Conservation (phyloP, 1,284 basidiomycete species). For the Leccinum ponderosum region DNA sequence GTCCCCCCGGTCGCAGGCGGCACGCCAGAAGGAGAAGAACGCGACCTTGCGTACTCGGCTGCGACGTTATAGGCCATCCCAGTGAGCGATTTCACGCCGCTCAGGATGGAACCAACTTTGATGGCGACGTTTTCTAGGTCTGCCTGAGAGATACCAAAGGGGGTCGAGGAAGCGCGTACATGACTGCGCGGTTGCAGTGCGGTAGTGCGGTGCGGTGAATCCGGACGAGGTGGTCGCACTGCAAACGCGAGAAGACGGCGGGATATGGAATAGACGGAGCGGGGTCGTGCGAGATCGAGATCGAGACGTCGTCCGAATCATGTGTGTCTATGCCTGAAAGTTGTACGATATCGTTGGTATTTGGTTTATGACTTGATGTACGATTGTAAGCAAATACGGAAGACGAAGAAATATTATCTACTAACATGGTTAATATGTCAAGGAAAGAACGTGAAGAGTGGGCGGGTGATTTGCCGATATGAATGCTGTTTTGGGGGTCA, state of each 20-base stretch:
- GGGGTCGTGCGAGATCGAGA: slow-evolving; percentile 19
- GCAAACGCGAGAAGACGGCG: slow-evolving; percentile 64
- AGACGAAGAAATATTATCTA: too few species aligned
- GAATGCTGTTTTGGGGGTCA: too few species aligned
- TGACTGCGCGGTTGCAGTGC: slow-evolving; percentile 26
- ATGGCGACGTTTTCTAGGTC: slow-evolving; percentile 56
- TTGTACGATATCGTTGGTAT: too few species aligned
- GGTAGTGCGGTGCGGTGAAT: slow-evolving; percentile 18
- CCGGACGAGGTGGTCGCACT: slow-evolving; percentile 41
- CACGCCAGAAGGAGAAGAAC: slow-evolving; percentile 19
- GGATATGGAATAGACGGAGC: slow-evolving; percentile 60
- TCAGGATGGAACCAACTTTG: slow-evolving; percentile 60
- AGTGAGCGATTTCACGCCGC: slow-evolving; percentile 62
- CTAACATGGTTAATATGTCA: too few species aligned
- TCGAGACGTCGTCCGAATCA: slow-evolving; percentile 17
- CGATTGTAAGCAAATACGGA: too few species aligned
- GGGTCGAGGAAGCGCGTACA: slow-evolving; percentile 19
- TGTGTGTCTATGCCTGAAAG: too few species aligned
- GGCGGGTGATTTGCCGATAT: too few species aligned
- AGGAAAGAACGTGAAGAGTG: too few species aligned
- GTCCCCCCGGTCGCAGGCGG: slow-evolving; percentile 5
- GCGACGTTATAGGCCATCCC: slow-evolving; percentile 62
- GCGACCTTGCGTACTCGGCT: slow-evolving; percentile 32
- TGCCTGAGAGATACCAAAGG: slow-evolving; percentile 39
- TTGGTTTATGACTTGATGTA: too few species aligned